These are phyloP conservation scores for Moniliella sp. DNA, from an alignment of 1,284 basidiomycete genomes.

Conservation along the genomic window DNA sequence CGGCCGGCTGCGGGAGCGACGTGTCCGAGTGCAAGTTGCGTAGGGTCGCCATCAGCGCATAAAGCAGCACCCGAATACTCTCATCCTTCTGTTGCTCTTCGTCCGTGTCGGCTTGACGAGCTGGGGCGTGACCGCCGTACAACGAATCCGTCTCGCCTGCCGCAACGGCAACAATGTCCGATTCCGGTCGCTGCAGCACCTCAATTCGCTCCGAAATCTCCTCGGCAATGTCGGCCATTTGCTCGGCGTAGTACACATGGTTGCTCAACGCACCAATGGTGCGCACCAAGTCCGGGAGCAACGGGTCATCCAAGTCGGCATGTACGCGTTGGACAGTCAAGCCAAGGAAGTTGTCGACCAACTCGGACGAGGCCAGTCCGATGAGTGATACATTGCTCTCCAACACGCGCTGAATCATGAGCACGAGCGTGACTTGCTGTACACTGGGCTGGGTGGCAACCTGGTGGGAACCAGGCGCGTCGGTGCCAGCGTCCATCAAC, in stretches of 20 bases:
- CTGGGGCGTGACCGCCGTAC: slow-evolving; percentile 35
- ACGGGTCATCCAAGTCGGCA: slow-evolving; percentile 38
- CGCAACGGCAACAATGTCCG: slow-evolving; percentile 35
- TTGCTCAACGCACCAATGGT: slow-evolving; percentile 64
- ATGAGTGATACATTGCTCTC: slow-evolving; percentile 60
- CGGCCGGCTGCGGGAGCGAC: neutral
- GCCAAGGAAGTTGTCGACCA: slow-evolving; percentile 43
- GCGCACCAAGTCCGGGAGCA: slow-evolving; percentile 52
- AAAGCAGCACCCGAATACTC: slow-evolving; percentile 52
- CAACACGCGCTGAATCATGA: slow-evolving; percentile 60
- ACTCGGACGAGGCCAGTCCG: slow-evolving; percentile 73
- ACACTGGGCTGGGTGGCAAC: slow-evolving; percentile 33
- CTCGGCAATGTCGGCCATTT: slow-evolving; percentile 73
- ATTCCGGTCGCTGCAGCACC: slow-evolving; percentile 47
- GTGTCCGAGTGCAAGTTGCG: slow-evolving; percentile 44
- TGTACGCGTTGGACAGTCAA: slow-evolving; percentile 53
- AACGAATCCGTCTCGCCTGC: slow-evolving; percentile 26
- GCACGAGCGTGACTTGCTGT: slow-evolving; percentile 50
- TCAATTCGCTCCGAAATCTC: slow-evolving; percentile 61
- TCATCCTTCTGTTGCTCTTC: slow-evolving; percentile 36
- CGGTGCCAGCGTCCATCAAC: slow-evolving; percentile 50
- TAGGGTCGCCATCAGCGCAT: slow-evolving; percentile 52
- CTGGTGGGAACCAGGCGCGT: slow-evolving; percentile 12
- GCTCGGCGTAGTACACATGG: slow-evolving; percentile 85
- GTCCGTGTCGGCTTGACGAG: neutral